Evolutionary conservation across 495 filamentous ascomycete species (phyloP), one percentile per base, ranked within the genome.

Genomic region (Chaetomium fimeti): DNA sequence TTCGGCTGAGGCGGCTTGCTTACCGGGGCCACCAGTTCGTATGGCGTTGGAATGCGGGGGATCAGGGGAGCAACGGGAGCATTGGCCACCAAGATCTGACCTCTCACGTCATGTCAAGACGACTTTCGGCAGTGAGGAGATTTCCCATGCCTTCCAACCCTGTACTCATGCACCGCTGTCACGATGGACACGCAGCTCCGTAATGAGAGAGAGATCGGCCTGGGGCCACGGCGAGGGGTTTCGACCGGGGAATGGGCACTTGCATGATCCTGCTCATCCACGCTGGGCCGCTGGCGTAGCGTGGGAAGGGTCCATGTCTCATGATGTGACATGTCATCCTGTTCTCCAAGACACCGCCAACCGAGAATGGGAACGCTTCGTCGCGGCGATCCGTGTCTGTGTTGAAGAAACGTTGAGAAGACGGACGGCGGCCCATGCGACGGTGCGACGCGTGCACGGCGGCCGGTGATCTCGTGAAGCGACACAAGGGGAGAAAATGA

Each of bases 361-460:
- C 66, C 71, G 51, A 59, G 63, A 69, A 66, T 9, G 66, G 68
- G 36, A 61, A 69, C 67, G 64, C 52, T n/a, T 56, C 62, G 66
- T 71, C 62, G 62, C 53, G 48, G 40, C 52, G 59, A 66, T 71
- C 51, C 55, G 27, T 54, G 15, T 22, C 53, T 54, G 15, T 22
- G 52, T 58, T 27, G 25, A 63, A 43, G 56, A 51, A 57, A 54
- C 53, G 42, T 54, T 45, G 59, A 54, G 53, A 32, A 65, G 62
- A 67, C 67, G 65, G 62, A 67, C 67, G 73, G 69, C 63, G 67
- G 61, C 59, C 62, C 38, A 69, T 66, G 71, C 69, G 67, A 74
- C 75, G 69, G 69, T 70, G 76, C 66, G 74, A 71, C 71, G 72
- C 68, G 74, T 68, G 71, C 60, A 56, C 49, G 52, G 24, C 36